A percentile compares a stretch with the other conserved stretches of the same genome.
These are phyloP conservation scores for Avena atlantica DNA, from an alignment of 176 grass and related monocot species.

Conservation along the genomic window DNA sequence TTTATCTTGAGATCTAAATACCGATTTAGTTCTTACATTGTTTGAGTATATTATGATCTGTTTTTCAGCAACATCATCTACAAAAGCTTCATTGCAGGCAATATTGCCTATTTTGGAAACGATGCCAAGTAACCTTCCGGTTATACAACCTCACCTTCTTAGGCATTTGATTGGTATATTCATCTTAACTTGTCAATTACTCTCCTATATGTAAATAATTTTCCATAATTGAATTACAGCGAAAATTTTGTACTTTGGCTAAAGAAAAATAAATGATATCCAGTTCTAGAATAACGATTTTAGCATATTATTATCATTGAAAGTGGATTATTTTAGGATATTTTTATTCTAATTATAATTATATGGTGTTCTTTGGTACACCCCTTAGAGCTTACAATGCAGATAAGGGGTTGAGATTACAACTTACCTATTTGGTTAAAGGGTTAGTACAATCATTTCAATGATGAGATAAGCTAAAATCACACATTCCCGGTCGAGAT, in stretches of 20 bases:
- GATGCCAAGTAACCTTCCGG: conserved; percentile 69
- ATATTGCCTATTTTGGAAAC: conserved; percentile 77
- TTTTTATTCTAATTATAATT: background rate
- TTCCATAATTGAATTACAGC: background rate
- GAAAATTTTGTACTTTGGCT: background rate
- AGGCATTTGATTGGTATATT: conserved; percentile 75
- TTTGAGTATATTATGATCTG: conserved; percentile 41
- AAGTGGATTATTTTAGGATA: background rate
- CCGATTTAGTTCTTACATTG: conserved; percentile 52
- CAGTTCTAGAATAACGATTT: background rate
- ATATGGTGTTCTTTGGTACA: background rate
- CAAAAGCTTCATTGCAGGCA: conserved; percentile 58
- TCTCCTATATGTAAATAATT: background rate
- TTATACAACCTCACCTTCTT: conserved; percentile 68
- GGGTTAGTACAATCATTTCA: too few species aligned
- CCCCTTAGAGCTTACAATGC: background rate
- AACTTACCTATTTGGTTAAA: background rate
- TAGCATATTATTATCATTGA: background rate
- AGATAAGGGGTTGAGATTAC: background rate
- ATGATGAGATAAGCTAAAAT: background rate
- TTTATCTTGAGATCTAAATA: conserved; percentile 49
- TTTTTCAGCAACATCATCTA: conserved; percentile 81
- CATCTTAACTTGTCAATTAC: conserved; percentile 17
- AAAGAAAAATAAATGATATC: background rate
- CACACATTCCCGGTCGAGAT: background rate